These are phyloP conservation scores for Penstemon barbatus DNA, from an alignment of 257 asterid genomes.

Conservation along the genomic window DNA sequence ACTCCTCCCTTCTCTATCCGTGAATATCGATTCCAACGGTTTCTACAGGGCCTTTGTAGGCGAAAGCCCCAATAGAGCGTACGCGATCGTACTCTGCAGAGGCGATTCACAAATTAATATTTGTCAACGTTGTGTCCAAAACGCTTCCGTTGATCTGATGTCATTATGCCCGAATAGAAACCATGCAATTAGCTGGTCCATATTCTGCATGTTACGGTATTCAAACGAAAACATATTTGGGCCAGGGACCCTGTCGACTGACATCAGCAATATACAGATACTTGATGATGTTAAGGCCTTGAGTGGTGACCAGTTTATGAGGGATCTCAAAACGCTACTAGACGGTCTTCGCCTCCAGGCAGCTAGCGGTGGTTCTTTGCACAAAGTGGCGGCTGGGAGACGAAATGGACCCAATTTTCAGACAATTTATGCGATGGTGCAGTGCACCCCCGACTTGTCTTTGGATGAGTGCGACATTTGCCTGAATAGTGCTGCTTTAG, in stretches of 20 bases:
- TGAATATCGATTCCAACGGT: not conserved
- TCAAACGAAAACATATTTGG: not conserved
- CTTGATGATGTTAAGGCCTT: no score
- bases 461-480: not conserved
- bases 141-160: conserved; percentile 10
- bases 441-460: conserved; percentile 21
- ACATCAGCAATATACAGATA: no score
- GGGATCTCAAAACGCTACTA: conserved; percentile 14
- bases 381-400: conserved; percentile 18
- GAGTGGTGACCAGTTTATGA: conserved; percentile 1
- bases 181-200: conserved; percentile 27
- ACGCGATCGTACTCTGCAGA: conserved; percentile 32
- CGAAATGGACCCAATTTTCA: not conserved
- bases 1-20: not conserved
- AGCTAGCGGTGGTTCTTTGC: not conserved
- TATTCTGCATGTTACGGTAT: conserved; percentile 5
- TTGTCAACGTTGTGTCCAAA: conserved; percentile 27
- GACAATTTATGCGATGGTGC: conserved; percentile 5
- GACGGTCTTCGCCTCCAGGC: conserved; percentile 7
- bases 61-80: not conserved
- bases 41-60: conserved; percentile 9
- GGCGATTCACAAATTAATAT: conserved; percentile 28
- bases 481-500: not conserved
- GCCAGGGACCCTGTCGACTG: not conserved
- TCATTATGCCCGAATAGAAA: conserved; percentile 27